A percentile compares a stretch with the other conserved stretches of the same genome.
These are phyloP conservation scores for Phylloporus sp. DNA, from an alignment of 768 basidiomycete species.

Conservation along the genomic window DNA sequence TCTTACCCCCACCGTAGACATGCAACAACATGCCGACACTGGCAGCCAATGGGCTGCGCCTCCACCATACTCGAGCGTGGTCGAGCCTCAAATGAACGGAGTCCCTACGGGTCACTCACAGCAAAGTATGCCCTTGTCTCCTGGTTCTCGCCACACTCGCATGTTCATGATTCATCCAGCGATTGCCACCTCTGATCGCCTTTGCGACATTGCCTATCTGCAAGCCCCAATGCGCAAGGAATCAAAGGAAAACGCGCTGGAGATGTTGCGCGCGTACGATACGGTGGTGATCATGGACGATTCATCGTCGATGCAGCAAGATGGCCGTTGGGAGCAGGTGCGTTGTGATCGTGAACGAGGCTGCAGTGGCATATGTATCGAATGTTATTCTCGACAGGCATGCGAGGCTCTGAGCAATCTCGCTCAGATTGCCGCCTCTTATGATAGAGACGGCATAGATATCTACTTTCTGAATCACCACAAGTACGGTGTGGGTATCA, in stretches of 20 bases:
- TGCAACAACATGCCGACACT: background rate
- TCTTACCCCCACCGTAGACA: background rate
- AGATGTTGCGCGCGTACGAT: slow-evolving; percentile 43
- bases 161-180: slow-evolving; percentile 23
- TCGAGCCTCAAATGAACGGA: slow-evolving; percentile 5
- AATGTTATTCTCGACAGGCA: background rate
- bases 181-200: slow-evolving; percentile 11
- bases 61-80: slow-evolving; percentile 22
- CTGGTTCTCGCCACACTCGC: slow-evolving; percentile 18
- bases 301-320: slow-evolving; percentile 49
- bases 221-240: slow-evolving; percentile 24
- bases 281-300: slow-evolving; percentile 60
- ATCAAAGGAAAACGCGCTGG: slow-evolving; percentile 27
- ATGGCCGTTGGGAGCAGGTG: slow-evolving; percentile 48
- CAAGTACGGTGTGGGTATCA: slow-evolving; percentile 33
- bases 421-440: slow-evolving; percentile 43
- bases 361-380: background rate
- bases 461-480: slow-evolving; percentile 53
- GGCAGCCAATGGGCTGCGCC: slow-evolving; percentile 10
- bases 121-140: slow-evolving; percentile 18
- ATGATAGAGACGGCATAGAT: slow-evolving; percentile 58
- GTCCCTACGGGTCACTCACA: background rate
- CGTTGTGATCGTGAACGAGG: background rate
- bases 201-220: slow-evolving; percentile 21
- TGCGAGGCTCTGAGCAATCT: slow-evolving; percentile 36